Conservation (phyloP, 2,329 filamentous ascomycete genomes). For the Albophoma yamanashiensis region DNA sequence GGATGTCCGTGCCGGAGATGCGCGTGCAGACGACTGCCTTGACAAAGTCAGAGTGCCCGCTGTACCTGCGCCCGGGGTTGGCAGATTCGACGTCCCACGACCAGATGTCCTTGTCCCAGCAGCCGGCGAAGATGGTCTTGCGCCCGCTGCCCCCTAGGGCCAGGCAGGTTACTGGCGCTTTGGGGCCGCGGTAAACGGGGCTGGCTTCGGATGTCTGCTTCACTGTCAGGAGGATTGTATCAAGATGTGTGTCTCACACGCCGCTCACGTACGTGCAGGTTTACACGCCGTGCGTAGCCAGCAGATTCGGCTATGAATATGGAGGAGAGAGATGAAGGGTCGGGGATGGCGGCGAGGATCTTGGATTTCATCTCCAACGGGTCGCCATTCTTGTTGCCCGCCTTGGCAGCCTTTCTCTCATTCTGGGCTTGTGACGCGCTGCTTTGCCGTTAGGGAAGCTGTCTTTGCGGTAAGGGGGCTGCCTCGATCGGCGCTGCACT, state of each 20-base stretch:
- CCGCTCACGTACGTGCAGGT: slow-evolving; percentile 4
- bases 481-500: slow-evolving; percentile 17
- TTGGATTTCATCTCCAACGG: slow-evolving; percentile 79
- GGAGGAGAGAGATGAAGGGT: slow-evolving; percentile 48
- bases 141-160: slow-evolving; percentile 49
- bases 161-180: slow-evolving; percentile 69
- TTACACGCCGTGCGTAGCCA: slow-evolving; percentile 63
- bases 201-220: slow-evolving; percentile 20
- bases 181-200: slow-evolving; percentile 57
- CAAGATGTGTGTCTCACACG: too few relatives aligned
- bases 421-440: slow-evolving; percentile 39
- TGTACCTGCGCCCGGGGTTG: slow-evolving; percentile 46
- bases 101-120: slow-evolving; percentile 91
- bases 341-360: slow-evolving; percentile 61
- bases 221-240: neutral
- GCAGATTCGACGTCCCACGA: slow-evolving; percentile 61
- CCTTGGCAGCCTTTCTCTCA: slow-evolving; percentile 57
- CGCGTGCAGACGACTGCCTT: slow-evolving; percentile 61
- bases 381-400: slow-evolving; percentile 67
- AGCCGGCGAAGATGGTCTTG: slow-evolving; percentile 68
- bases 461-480: neutral
- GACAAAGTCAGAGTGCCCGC: slow-evolving; percentile 83
- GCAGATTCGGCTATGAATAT: slow-evolving; percentile 81
- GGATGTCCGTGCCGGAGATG: slow-evolving; percentile 48
- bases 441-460: neutral